A percentile compares a stretch with the other conserved stretches of the same genome.
Evolutionary conservation across 345 rosid genomes (phyloP).

Genomic region (Sonneratia caseolaris): DNA sequence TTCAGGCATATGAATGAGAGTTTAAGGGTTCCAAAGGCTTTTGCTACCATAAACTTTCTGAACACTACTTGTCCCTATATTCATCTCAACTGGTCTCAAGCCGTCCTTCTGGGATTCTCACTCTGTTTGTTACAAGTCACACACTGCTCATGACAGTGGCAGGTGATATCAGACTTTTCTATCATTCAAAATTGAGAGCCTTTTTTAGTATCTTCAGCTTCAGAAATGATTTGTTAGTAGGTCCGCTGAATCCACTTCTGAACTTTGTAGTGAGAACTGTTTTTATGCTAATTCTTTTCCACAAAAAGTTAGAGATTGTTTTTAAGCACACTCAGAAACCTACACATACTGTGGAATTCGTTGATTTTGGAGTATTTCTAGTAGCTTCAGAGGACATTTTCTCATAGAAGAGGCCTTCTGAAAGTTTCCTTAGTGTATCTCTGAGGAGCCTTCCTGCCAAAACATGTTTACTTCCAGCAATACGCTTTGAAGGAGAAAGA

Average conservation of each 20-base stretch:
- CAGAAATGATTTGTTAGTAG: not conserved
- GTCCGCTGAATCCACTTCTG: not conserved
- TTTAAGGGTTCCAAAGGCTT: no score
- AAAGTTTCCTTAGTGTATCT: not conserved
- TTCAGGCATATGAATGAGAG: not conserved
- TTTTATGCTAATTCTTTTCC: not conserved
- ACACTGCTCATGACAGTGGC: not conserved
- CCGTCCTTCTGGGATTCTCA: not conserved
- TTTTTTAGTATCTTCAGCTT: not conserved
- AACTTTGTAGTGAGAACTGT: not conserved
- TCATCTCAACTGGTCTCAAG: not conserved
- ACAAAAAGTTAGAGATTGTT: not conserved
- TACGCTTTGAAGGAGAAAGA: constrained; percentile 62
- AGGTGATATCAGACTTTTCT: not conserved
- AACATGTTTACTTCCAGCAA: constrained; percentile 33
- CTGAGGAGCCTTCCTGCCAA: not conserved
- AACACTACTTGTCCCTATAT: not conserved
- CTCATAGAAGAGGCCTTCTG: not conserved
- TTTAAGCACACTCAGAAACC: not conserved
- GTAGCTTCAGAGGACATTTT: not conserved
- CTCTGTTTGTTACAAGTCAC: not conserved
- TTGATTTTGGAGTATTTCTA: not conserved
- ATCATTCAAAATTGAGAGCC: not conserved
- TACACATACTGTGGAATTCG: not conserved
- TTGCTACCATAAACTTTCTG: not conserved